A percentile compares a stretch with the other conserved stretches of the same genome.
These are phyloP conservation scores for Cyclostephanos tholiformis DNA, from an alignment of 108 stramenopile genomes.

Conservation along the genomic window DNA sequence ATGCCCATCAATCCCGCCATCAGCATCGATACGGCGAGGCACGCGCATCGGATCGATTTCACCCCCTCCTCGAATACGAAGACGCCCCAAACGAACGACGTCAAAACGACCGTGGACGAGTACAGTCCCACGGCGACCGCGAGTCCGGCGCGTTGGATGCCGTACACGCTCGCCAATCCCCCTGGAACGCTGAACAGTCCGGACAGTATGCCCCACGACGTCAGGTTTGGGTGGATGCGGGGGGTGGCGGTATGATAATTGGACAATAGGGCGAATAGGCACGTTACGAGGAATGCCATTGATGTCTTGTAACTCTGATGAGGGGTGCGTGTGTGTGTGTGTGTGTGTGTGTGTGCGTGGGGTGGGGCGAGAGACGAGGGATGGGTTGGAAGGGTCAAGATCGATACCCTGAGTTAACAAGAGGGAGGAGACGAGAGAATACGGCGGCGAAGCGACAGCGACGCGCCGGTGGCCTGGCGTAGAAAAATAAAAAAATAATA, in stretches of 20 bases:
- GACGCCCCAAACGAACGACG: constrained; percentile 64
- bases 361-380: too few relatives aligned
- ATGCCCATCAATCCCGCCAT: constrained; percentile 37
- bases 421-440: not conserved
- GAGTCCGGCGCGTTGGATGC: constrained; percentile 71
- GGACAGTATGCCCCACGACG: constrained; percentile 73
- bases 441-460: too few relatives aligned
- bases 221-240: constrained; percentile 43
- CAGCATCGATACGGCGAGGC: constrained; percentile 24
- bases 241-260: constrained; percentile 38
- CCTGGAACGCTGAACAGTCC: constrained; percentile 79
- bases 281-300: constrained; percentile 76
- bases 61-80: constrained; percentile 67
- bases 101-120: constrained; percentile 67
- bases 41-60: constrained; percentile 16
- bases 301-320: constrained; percentile 36
- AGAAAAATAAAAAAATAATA: not conserved
- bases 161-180: constrained; percentile 54
- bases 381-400: too few relatives aligned
- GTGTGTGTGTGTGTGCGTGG: too few relatives aligned
- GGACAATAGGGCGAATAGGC: constrained; percentile 50
- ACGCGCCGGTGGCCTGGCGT: too few relatives aligned
- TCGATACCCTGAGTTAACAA: too few relatives aligned
- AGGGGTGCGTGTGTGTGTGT: too few relatives aligned
- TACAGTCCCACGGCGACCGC: constrained; percentile 75